Percentiles rank a stretch among this genome's conserved stretches.
These are phyloP conservation scores for Jacaranda copaia DNA, from an alignment of 257 asterid species.

Conservation along the genomic window DNA sequence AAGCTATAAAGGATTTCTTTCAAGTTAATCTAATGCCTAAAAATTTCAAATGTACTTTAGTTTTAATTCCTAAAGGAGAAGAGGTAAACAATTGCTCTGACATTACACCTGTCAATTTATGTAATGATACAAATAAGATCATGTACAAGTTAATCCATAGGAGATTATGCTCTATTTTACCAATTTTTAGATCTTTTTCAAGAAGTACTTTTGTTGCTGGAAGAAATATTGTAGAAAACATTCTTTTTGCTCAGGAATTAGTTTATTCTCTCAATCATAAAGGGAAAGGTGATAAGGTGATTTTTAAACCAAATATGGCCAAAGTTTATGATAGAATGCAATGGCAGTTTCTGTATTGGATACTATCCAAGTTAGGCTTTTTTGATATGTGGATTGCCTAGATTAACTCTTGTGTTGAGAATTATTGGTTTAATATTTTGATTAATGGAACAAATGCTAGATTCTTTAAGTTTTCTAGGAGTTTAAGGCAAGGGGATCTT, in stretches of 20 bases:
- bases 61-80: neutral
- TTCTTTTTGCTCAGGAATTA: slow-evolving; percentile 4
- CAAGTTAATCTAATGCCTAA: neutral
- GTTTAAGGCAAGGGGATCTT: too few species aligned
- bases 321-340: slow-evolving; percentile 8
- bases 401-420: neutral
- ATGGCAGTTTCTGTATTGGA: neutral
- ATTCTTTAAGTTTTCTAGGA: too few species aligned
- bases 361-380: neutral
- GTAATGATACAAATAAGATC: neutral
- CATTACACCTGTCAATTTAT: neutral
- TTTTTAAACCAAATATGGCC: neutral
- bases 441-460: neutral
- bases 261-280: neutral
- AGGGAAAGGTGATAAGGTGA: neutral
- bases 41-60: neutral
- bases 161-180: neutral
- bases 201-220: neutral
- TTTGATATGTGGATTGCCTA: neutral
- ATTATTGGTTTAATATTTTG: neutral
- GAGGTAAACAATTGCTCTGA: neutral
- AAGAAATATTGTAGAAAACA: neutral
- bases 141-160: neutral
- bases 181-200: neutral
- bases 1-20: neutral